These are phyloP conservation scores for Fusarium proliferatum DNA, from an alignment of 2,329 filamentous ascomycete species.

Conservation along the genomic window DNA sequence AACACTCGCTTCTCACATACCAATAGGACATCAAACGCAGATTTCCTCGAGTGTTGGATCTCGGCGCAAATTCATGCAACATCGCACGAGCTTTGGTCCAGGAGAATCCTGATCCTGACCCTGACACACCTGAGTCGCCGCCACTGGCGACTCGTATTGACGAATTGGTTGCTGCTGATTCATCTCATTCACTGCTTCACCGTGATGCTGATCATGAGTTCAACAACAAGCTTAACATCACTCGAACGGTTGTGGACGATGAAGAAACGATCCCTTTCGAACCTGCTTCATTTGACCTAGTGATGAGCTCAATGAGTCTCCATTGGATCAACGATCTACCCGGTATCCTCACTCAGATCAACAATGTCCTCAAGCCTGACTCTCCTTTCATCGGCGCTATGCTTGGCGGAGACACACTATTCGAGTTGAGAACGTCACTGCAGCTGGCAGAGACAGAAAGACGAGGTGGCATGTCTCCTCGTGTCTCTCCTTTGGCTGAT, in stretches of 20 bases:
- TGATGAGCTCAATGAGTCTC: slow-evolving; percentile 87
- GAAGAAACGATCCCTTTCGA: slow-evolving; percentile 82
- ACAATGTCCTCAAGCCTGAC: slow-evolving; percentile 88
- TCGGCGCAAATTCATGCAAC: slow-evolving; percentile 96
- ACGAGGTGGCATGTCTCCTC: slow-evolving; percentile 89
- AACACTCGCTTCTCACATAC: slow-evolving; percentile 23
- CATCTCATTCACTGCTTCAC: slow-evolving; percentile 80
- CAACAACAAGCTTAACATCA: slow-evolving; percentile 78
- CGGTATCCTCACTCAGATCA: slow-evolving; percentile 84
- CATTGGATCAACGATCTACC: slow-evolving; percentile 99
- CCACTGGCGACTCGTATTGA: slow-evolving; percentile 78
- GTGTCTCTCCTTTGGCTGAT: slow-evolving; percentile 91
- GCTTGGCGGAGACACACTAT: slow-evolving; percentile 94
- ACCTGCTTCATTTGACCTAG: slow-evolving; percentile 84
- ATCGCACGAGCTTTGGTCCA: slow-evolving; percentile 84
- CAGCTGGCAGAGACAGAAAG: slow-evolving; percentile 93
- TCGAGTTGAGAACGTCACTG: slow-evolving; percentile 90
- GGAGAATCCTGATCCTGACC: slow-evolving; percentile 72
- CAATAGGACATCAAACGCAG: slow-evolving; percentile 87
- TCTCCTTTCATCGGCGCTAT: slow-evolving; percentile 93
- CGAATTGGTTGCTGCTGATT: slow-evolving; percentile 83
- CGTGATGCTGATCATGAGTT: slow-evolving; percentile 81
- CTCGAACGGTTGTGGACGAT: slow-evolving; percentile 78
- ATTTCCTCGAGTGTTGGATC: slow-evolving; percentile 86
- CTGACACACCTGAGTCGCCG: slow-evolving; percentile 65